Conservation (phyloP, 495 filamentous ascomycete species). For the Annulohypoxylon nitens region DNA sequence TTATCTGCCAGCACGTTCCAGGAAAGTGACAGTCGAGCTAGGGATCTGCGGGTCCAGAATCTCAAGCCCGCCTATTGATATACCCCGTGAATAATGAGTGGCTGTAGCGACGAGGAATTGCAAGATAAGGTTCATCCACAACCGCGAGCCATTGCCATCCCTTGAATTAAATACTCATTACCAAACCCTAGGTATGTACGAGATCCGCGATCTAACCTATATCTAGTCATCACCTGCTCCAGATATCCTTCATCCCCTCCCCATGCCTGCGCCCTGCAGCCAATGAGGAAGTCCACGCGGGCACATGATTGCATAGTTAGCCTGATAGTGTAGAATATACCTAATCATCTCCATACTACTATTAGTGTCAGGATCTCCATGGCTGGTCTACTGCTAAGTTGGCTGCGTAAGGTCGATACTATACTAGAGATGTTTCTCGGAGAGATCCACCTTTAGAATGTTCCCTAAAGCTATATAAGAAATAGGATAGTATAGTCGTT, state of each 20-base stretch:
- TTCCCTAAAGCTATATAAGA: not conserved
- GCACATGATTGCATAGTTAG: not conserved
- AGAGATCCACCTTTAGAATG: not conserved
- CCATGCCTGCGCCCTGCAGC: not conserved
- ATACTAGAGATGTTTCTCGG: not conserved
- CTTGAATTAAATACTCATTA: not conserved
- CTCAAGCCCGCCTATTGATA: slow-evolving; percentile 19
- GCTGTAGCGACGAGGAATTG: not conserved
- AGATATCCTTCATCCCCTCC: not conserved
- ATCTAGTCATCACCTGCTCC: slow-evolving; percentile 3
- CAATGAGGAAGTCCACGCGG: slow-evolving; percentile 34
- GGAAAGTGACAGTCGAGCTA: slow-evolving; percentile 19
- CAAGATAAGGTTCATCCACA: not conserved
- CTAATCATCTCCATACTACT: slow-evolving; percentile 1
- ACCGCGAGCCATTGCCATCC: not conserved
- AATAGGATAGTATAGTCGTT: not conserved
- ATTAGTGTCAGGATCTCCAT: not conserved
- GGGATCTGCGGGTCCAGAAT: slow-evolving; percentile 35
- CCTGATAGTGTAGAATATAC: not conserved
- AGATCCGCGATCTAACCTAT: not conserved
- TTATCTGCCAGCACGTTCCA: slow-evolving; percentile 30
- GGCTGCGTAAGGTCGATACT: not conserved
- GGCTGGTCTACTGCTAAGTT: not conserved
- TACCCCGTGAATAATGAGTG: slow-evolving; percentile 18
- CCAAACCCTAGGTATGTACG: not conserved